Base-by-base conservation (phyloP, 805 yeast genomes). In the Myxozyma lipomycoides region DNA sequence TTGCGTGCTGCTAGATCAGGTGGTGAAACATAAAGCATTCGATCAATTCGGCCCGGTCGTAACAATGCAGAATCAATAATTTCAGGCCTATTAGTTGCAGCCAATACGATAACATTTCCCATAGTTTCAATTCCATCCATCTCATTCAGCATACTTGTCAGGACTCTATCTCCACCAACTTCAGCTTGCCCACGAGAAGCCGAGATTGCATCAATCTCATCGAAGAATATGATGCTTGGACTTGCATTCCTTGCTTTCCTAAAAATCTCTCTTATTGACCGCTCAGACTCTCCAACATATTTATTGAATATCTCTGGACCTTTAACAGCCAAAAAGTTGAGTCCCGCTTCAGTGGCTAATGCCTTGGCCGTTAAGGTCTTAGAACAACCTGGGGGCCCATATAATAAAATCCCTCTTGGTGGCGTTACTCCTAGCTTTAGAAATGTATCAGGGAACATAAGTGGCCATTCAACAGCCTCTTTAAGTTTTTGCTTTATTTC, bases 341-440 rank as follows among this genome's bases (percentile, higher is more conserved):
- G 77, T 0, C 97, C 97, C 1, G 96, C 84, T 68, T 91, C 98
- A 0, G 96, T 86, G 0, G 98, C 98, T 26, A 91, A 70, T 0
- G 97, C 97, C 64, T 91, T 91, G 1, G 97, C 98, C 0, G 95
- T 87, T 55, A 91, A 69, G 0, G 98, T 91, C 63, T 91, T 91
- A 9, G 97, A 90, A 71, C 98, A 91, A 15, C 98, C 98, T 0
- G 98, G 98, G 0, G 99, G 99, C 0, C 99, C 99, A 67, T 93
- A 93, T 19, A 93, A 72, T 42, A 93, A 68, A 1, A 93, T 84
- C 34, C 99, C 99, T 59, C 87, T 85, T 2, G 99, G 99, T 0
- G 98, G 89, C 39, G 78, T 73, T 2, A 93, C 83, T 0, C 98
- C 98, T 12, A 93, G 73, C 38, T 77, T 72, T 18, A 73, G 73